Evolutionary conservation across 108 stramenopile genomes (phyloP).

Genomic region (Mayamaea pseudoterrestris): DNA sequence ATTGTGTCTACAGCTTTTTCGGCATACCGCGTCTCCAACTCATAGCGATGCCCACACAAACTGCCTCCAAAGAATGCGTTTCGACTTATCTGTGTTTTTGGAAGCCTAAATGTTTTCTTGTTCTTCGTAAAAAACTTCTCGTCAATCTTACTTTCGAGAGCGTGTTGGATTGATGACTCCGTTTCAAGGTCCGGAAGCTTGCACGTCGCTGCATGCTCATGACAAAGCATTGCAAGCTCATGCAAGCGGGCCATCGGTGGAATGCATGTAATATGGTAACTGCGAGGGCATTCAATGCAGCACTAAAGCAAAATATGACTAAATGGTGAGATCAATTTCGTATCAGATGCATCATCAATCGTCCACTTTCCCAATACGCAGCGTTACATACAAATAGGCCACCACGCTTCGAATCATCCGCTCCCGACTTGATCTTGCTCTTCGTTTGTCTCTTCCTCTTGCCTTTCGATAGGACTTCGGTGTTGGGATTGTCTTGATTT

Average conservation of each 20-base stretch:
- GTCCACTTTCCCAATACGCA: too few relatives aligned
- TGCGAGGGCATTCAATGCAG: conserved; percentile 72
- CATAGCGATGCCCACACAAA: too few relatives aligned
- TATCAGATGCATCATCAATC: too few relatives aligned
- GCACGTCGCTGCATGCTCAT: conserved; percentile 57
- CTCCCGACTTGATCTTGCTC: too few relatives aligned
- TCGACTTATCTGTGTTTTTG: neutral
- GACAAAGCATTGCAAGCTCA: conserved; percentile 75
- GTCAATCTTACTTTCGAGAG: conserved; percentile 37
- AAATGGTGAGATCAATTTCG: too few relatives aligned
- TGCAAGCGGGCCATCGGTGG: conserved; percentile 67
- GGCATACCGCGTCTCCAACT: neutral
- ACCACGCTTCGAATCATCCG: neutral
- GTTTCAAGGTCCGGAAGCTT: conserved; percentile 59
- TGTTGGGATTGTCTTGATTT: too few relatives aligned
- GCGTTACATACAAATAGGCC: neutral
- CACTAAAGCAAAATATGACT: too few relatives aligned
- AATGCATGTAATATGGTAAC: conserved; percentile 84
- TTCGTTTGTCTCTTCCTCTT: conserved; percentile 26
- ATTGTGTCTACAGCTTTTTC: neutral
- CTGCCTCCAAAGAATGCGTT: neutral
- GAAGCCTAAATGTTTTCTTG: neutral
- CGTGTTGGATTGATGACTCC: conserved; percentile 32
- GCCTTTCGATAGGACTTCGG: too few relatives aligned
- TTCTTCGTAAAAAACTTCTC: conserved; percentile 12